Percentiles rank a stretch among this genome's conserved stretches.
Conservation (phyloP, 192 early-diverging fungal species). For the Coemansia sp. region DNA sequence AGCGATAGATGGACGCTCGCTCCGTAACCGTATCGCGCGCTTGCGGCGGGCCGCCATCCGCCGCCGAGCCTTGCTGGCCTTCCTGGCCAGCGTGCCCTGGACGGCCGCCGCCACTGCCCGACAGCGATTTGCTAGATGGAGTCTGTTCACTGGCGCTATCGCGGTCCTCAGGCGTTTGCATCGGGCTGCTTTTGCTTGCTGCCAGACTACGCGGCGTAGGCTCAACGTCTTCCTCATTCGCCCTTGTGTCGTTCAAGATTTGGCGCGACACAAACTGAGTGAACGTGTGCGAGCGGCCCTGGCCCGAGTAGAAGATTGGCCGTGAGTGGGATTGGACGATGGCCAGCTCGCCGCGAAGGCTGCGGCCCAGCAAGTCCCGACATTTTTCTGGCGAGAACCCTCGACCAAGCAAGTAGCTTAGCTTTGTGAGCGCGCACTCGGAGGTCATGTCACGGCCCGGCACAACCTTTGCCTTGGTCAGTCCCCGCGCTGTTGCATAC, state of each 20-base stretch:
- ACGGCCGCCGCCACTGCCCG: neutral
- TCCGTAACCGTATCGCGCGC: conserved; percentile 56
- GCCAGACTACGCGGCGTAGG: conserved; percentile 8
- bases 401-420: conserved; percentile 89
- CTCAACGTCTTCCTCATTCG: conserved; percentile 45
- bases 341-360: conserved; percentile 93
- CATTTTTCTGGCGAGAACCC: conserved; percentile 66
- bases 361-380: conserved; percentile 79
- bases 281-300: conserved; percentile 43
- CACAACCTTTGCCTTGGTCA: conserved; percentile 80
- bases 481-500: conserved; percentile 88
- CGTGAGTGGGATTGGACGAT: conserved; percentile 48
- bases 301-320: conserved; percentile 45
- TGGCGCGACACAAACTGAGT: conserved; percentile 55
- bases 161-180: neutral
- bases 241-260: conserved; percentile 51
- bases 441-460: conserved; percentile 96
- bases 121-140: too few species aligned
- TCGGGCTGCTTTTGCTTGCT: neutral
- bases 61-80: neutral
- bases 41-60: neutral
- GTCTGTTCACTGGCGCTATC: neutral
- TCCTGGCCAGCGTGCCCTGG: conserved; percentile 1
- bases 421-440: conserved; percentile 95
- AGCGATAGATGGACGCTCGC: conserved; percentile 70